phyloP scores from a whole-genome alignment of 371 early-diverging fungal genomes.

The Mucor plumbeus region DNA sequence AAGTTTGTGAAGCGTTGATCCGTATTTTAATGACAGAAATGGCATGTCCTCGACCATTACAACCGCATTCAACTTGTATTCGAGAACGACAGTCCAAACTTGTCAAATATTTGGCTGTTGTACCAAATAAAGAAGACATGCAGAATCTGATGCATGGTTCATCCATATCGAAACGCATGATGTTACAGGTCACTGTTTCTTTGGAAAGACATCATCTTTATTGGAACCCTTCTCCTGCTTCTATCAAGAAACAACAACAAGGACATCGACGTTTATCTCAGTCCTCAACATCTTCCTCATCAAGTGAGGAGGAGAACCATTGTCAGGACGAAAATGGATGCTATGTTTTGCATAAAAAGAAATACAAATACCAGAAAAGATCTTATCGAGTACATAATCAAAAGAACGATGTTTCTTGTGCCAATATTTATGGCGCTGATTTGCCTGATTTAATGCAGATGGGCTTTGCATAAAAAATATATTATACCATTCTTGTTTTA shows the following conservation, averaged over 20 bases:
- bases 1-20: slow-evolving; percentile 20
- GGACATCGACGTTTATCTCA: background rate
- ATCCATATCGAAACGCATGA: slow-evolving; percentile 26
- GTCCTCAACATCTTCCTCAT: background rate
- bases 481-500: background rate
- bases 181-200: slow-evolving; percentile 16
- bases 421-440: slow-evolving; percentile 16
- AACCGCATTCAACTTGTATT: background rate
- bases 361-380: slow-evolving; percentile 5
- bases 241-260: background rate
- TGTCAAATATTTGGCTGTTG: slow-evolving; percentile 15
- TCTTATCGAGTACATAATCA: background rate
- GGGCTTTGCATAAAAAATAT: slow-evolving; percentile 13
- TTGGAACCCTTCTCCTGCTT: slow-evolving; percentile 4
- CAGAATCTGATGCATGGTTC: slow-evolving; percentile 19
- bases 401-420: background rate
- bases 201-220: slow-evolving; percentile 1
- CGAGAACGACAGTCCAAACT: slow-evolving; percentile 2
- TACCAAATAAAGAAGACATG: slow-evolving; percentile 5
- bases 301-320: background rate
- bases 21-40: slow-evolving; percentile 11
- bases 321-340: background rate
- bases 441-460: slow-evolving; percentile 25
- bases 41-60: background rate
- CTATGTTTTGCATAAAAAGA: background rate